A percentile compares a stretch with the other conserved stretches of the same genome.
Conservation (phyloP, 345 rosid species). For the Syzygium oleosum region DNA sequence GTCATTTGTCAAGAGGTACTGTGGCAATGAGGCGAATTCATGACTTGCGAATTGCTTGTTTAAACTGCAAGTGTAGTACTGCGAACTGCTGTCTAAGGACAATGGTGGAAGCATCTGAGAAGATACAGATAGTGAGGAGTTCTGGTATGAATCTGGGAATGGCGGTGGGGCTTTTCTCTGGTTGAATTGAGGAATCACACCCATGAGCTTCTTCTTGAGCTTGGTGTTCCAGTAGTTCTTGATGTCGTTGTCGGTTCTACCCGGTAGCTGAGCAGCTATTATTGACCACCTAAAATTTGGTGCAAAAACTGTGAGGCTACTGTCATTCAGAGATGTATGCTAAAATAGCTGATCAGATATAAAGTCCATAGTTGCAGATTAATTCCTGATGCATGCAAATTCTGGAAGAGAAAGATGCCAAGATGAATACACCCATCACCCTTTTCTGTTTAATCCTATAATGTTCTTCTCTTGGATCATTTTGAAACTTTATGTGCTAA, state of each 20-base stretch:
- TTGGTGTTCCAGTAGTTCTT: conserved; percentile 97
- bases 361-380: not conserved
- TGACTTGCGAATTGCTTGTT: not conserved
- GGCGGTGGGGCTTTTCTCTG: not conserved
- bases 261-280: conserved; percentile 92
- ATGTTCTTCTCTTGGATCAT: not conserved
- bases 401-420: not conserved
- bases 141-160: conserved; percentile 7
- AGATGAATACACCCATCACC: not conserved
- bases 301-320: not conserved
- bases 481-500: not conserved
- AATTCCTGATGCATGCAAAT: not conserved
- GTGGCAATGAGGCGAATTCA: not conserved
- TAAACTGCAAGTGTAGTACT: not conserved
- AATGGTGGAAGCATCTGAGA: not conserved
- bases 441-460: not conserved
- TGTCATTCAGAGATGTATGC: not conserved
- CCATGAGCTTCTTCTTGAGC: conserved; percentile 72
- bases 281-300: conserved; percentile 80
- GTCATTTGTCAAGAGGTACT: not conserved
- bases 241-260: conserved; percentile 92
- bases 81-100: not conserved
- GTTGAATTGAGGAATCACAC: conserved; percentile 23
- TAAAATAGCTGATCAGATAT: not conserved
- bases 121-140: conserved; percentile 2